These are phyloP conservation scores for Sungouiozyma ichnusensis DNA, from an alignment of 805 yeast species.

Conservation along the genomic window DNA sequence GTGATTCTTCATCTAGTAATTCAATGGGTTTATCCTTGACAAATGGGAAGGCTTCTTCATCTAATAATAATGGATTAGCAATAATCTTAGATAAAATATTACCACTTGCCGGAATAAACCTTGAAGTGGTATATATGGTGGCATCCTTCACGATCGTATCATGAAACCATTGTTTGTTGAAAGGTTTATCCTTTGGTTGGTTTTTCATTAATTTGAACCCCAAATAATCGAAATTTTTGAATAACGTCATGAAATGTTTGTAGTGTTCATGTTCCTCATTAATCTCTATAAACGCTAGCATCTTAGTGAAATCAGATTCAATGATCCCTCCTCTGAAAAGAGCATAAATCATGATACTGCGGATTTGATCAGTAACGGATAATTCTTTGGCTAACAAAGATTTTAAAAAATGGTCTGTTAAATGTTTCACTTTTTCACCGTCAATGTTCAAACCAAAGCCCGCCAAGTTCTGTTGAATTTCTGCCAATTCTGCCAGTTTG, in stretches of 20 bases:
- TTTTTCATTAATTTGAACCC: conserved; percentile 48
- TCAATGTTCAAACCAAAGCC: conserved; percentile 63
- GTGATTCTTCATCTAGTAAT: conserved; percentile 29
- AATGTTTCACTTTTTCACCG: conserved; percentile 47
- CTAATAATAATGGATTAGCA: conserved; percentile 37
- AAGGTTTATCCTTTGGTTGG: conserved; percentile 33
- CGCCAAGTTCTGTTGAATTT: conserved; percentile 73
- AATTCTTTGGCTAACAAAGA: conserved; percentile 41
- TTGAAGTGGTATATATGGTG: conserved; percentile 45
- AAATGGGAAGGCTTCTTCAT: conserved; percentile 57
- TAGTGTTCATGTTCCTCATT: conserved; percentile 31
- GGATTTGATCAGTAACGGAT: conserved; percentile 55
- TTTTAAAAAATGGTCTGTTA: conserved; percentile 52
- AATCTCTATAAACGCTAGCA: conserved; percentile 45
- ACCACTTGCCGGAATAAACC: conserved; percentile 64
- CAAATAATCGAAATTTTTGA: conserved; percentile 46
- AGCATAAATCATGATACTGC: conserved; percentile 66
- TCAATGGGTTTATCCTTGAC: conserved; percentile 62
- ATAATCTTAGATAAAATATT: conserved; percentile 44
- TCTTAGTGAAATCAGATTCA: conserved; percentile 59
- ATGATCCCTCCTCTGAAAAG: conserved; percentile 74
- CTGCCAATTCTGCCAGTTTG: conserved; percentile 62
- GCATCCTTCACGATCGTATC: conserved; percentile 33
- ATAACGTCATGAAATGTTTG: conserved; percentile 39
- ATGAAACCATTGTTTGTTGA: conserved; percentile 44